Conservation (phyloP, 805 yeast genomes). For the Candida oleophila region DNA sequence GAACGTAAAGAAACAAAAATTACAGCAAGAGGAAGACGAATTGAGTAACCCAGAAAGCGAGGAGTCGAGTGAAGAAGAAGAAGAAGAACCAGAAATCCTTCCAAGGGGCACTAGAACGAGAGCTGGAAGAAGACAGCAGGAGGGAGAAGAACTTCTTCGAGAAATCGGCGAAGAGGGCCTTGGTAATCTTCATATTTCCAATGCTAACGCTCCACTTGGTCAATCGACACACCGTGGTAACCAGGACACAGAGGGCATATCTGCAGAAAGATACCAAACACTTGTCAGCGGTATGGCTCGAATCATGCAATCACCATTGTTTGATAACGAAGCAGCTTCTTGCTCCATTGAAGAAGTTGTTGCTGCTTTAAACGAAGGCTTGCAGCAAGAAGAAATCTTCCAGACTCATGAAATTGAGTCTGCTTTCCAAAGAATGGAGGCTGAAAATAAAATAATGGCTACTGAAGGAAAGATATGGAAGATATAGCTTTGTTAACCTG, state of each 20-base stretch:
- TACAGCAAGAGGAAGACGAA: slow-evolving; percentile 11
- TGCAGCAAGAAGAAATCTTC: slow-evolving; percentile 41
- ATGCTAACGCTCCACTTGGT: slow-evolving; percentile 21
- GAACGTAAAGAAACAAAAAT: slow-evolving; percentile 27
- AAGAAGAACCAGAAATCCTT: slow-evolving; percentile 21
- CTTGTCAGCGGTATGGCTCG: slow-evolving; percentile 32
- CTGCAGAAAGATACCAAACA: slow-evolving; percentile 30
- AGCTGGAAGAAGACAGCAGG: not conserved
- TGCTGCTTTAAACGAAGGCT: slow-evolving; percentile 30
- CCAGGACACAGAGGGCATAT: slow-evolving; percentile 23
- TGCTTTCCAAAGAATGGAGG: slow-evolving; percentile 32
- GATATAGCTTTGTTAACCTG: slow-evolving; percentile 16
- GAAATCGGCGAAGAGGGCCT: slow-evolving; percentile 3
- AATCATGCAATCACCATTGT: slow-evolving; percentile 30
- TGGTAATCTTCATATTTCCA: slow-evolving; percentile 26
- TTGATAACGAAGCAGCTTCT: slow-evolving; percentile 30
- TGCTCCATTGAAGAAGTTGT: slow-evolving; percentile 32
- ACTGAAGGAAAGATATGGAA: slow-evolving; percentile 41
- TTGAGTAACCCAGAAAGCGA: slow-evolving; percentile 19
- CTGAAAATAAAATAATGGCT: slow-evolving; percentile 35
- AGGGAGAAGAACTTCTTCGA: slow-evolving; percentile 5
- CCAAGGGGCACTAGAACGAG: slow-evolving; percentile 6
- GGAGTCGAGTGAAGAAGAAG: slow-evolving; percentile 21
- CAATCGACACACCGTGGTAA: slow-evolving; percentile 16
- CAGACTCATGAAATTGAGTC: slow-evolving; percentile 25